phyloP scores from a whole-genome alignment of 208 protist species.

The Trypanosomatidae sp. region DNA sequence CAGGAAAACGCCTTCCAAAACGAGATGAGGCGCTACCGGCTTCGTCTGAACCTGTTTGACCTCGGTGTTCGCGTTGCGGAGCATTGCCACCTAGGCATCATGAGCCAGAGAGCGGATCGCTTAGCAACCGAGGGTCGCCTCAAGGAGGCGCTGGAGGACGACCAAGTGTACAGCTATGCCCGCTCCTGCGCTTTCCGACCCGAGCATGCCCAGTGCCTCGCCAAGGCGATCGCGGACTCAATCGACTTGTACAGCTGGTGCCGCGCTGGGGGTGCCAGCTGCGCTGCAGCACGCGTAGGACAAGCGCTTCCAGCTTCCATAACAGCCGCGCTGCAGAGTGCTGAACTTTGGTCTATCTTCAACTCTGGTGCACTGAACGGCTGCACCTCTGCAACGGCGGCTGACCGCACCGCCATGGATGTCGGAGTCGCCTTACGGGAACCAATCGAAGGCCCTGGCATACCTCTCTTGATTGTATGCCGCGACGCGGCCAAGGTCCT shows the following conservation, averaged over 20 bases:
- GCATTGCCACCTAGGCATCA: slow-evolving; percentile 83
- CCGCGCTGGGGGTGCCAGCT: slow-evolving; percentile 3
- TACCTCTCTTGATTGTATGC: slow-evolving; percentile 61
- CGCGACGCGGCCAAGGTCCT: slow-evolving; percentile 52
- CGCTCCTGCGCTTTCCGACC: slow-evolving; percentile 70
- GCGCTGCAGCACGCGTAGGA: background rate
- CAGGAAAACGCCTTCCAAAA: slow-evolving; percentile 87
- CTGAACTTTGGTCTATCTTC: slow-evolving; percentile 38
- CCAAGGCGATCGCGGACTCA: slow-evolving; percentile 66
- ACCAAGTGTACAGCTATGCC: slow-evolving; percentile 80
- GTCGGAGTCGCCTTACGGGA: slow-evolving; percentile 21
- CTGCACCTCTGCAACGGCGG: slow-evolving; percentile 6
- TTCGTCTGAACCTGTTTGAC: slow-evolving; percentile 82
- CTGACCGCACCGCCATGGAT: slow-evolving; percentile 2
- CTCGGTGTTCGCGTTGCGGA: slow-evolving; percentile 83
- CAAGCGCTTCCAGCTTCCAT: slow-evolving; percentile 7
- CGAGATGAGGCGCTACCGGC: slow-evolving; percentile 80
- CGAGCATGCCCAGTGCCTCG: slow-evolving; percentile 49
- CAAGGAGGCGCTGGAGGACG: slow-evolving; percentile 51
- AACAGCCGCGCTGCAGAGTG: slow-evolving; percentile 25
- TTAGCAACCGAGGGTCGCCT: slow-evolving; percentile 34
- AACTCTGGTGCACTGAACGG: slow-evolving; percentile 37
- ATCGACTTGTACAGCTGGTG: slow-evolving; percentile 71
- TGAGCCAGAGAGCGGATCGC: slow-evolving; percentile 65
- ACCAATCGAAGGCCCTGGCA: slow-evolving; percentile 49